phyloP scores from a whole-genome alignment of 257 asterid genomes.

The Eucommia ulmoides region DNA sequence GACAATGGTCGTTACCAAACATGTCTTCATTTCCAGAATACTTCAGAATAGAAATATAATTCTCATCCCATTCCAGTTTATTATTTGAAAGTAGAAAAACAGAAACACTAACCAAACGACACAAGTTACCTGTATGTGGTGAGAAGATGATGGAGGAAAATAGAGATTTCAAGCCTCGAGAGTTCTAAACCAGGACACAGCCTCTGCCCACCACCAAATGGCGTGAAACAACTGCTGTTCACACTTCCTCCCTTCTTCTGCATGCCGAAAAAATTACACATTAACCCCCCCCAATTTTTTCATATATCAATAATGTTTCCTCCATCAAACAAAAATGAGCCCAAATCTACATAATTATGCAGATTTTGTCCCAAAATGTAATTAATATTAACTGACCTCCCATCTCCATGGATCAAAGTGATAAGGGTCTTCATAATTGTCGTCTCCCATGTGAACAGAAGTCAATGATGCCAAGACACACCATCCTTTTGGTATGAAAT shows the following conservation, averaged over 20 bases:
- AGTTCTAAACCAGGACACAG: conserved; percentile 92
- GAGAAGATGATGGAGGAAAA: conserved; percentile 79
- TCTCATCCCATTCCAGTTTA: no score
- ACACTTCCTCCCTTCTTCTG: conserved; percentile 38
- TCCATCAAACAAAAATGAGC: no score
- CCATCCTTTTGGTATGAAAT: conserved; percentile 95
- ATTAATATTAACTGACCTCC: conserved; percentile 46
- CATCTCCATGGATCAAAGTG: conserved; percentile 92
- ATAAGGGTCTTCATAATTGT: conserved; percentile 58
- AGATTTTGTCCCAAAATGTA: no score
- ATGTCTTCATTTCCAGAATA: no score
- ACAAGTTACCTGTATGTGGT: conserved; percentile 59
- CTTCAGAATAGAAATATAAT: no score
- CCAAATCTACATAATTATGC: neutral
- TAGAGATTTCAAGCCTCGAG: conserved; percentile 77
- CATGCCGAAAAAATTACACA: no score
- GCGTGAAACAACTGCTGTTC: conserved; percentile 58
- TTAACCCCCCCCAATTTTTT: no score
- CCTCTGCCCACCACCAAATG: conserved; percentile 98
- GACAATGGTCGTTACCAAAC: no score
- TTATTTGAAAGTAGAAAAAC: no score
- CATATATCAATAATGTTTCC: no score
- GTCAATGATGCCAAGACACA: conserved; percentile 73
- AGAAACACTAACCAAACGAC: no score
- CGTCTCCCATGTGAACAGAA: conserved; percentile 83